phyloP scores from a whole-genome alignment of 805 yeast species.

The Saturnispora sanitii region DNA sequence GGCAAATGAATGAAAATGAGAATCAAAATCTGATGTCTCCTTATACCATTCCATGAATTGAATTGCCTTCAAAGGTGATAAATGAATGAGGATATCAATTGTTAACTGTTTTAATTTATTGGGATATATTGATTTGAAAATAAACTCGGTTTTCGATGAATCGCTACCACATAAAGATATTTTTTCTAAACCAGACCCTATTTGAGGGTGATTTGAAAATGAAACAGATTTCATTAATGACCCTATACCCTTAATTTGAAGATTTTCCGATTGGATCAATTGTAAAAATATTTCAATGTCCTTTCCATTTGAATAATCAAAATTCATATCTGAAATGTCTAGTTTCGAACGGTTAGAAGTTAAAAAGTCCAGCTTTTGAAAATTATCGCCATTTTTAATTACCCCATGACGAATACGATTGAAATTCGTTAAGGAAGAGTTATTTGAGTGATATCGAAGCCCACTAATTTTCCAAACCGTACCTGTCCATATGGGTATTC shows the following conservation, averaged over 20 bases:
- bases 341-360: not conserved
- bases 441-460: not conserved
- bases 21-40: constrained; percentile 1
- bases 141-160: not conserved
- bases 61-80: too few species aligned
- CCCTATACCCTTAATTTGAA: constrained; percentile 4
- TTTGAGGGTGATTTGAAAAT: not conserved
- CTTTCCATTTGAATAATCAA: constrained; percentile 1
- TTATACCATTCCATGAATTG: constrained; percentile 10
- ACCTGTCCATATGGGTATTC: too few species aligned
- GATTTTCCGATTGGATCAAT: not conserved
- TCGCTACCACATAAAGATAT: not conserved
- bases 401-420: too few species aligned
- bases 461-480: too few species aligned
- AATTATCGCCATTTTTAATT: not conserved
- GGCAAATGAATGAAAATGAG: constrained; percentile 3
- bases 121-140: constrained; percentile 12
- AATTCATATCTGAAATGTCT: constrained; percentile 4
- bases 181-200: not conserved
- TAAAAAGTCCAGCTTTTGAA: not conserved
- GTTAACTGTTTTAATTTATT: constrained; percentile 15
- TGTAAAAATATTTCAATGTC: constrained; percentile 4
- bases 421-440: not conserved
- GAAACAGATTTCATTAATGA: constrained; percentile 2
- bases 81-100: constrained; percentile 14